A percentile compares a stretch with the other conserved stretches of the same genome.
Conservation (phyloP, 1,139 yeast genomes). For the Arxiozyma heterogenica region DNA sequence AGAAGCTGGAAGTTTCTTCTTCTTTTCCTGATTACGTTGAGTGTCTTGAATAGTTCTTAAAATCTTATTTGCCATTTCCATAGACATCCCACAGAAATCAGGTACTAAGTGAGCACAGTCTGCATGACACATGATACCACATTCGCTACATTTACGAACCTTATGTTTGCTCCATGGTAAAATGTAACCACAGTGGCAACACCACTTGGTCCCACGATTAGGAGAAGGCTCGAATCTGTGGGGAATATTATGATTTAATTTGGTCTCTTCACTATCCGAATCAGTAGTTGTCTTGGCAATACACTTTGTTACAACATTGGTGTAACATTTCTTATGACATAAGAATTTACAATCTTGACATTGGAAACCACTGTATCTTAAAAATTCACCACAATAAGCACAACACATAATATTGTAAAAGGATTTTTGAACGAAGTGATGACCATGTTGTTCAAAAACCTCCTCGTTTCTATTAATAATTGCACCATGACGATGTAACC, state of each 20-base stretch:
- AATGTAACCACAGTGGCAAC: conserved; percentile 96
- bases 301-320: conserved; percentile 91
- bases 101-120: conserved; percentile 92
- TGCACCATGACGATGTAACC: conserved; percentile 95
- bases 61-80: conserved; percentile 92
- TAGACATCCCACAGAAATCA: conserved; percentile 96
- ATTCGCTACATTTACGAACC: conserved; percentile 90
- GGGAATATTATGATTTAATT: conserved; percentile 90
- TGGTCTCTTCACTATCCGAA: conserved; percentile 76
- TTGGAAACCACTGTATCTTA: conserved; percentile 89
- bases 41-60: conserved; percentile 77
- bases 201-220: conserved; percentile 96
- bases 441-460: conserved; percentile 92
- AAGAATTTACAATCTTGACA: conserved; percentile 92
- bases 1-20: conserved; percentile 12
- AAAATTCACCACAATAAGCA: conserved; percentile 91
- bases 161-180: conserved; percentile 92
- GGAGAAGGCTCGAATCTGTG: conserved; percentile 87
- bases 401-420: conserved; percentile 95
- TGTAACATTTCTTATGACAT: conserved; percentile 91
- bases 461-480: conserved; percentile 92
- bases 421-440: conserved; percentile 90
- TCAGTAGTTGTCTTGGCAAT: conserved; percentile 86
- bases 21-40: conserved; percentile 37
- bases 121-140: conserved; percentile 91